A percentile compares a stretch with the other conserved stretches of the same genome.
phyloP scores from a whole-genome alignment of 2,329 filamentous ascomycete species.

The Colletotrichum theobromicola region DNA sequence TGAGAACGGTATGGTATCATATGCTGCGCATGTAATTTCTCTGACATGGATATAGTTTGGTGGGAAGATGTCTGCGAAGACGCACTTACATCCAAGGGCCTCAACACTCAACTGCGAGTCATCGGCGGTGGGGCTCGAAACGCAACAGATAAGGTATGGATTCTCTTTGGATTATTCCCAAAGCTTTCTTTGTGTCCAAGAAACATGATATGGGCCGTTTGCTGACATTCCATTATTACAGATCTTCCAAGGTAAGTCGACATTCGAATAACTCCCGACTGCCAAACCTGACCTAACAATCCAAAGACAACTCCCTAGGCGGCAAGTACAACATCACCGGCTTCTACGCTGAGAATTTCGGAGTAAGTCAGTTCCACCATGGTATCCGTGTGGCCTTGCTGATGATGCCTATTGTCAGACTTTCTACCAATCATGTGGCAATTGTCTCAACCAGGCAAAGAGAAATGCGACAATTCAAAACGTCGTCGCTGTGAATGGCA shows the following conservation, averaged over 20 bases:
- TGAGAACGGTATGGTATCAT: constrained; percentile 27
- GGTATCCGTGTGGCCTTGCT: background rate
- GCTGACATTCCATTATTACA: background rate
- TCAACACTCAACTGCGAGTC: constrained; percentile 32
- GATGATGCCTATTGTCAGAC: constrained; percentile 2
- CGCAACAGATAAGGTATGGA: constrained; percentile 30
- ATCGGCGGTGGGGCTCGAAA: constrained; percentile 32
- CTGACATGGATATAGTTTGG: constrained; percentile 25
- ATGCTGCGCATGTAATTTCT: accelerated
- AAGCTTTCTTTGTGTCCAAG: background rate
- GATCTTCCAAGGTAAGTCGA: constrained; percentile 29
- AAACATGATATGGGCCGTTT: accelerated
- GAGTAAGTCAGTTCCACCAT: background rate
- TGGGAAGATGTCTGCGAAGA: constrained; percentile 36
- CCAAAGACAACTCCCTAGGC: constrained; percentile 29
- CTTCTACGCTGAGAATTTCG: constrained; percentile 32
- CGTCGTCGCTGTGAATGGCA: constrained; percentile 28
- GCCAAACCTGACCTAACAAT: background rate
- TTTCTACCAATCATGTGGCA: constrained; percentile 33
- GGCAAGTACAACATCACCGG: constrained; percentile 35
- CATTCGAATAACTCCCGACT: background rate
- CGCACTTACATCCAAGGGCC: constrained; percentile 30
- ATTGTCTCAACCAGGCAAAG: constrained; percentile 31
- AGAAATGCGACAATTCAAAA: constrained; percentile 31
- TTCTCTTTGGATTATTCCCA: background rate